Evolutionary conservation across 2,329 filamentous ascomycete genomes (phyloP).

Genomic region (Fusarium clavum): DNA sequence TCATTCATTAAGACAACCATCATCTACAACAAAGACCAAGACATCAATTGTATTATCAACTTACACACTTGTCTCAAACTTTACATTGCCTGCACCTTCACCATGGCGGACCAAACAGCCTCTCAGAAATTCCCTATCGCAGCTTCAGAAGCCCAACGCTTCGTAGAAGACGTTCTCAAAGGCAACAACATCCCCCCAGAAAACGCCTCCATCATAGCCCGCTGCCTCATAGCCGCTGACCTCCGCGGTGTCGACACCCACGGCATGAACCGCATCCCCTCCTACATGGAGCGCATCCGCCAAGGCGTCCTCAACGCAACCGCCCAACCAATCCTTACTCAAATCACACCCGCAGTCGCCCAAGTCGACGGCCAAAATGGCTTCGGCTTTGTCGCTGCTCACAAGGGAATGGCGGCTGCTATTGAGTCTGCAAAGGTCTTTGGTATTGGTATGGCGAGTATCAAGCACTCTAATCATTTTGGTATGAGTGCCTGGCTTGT

Average conservation of each 20-base stretch:
- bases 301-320: conserved; percentile 73
- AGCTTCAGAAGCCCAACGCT: conserved; percentile 56
- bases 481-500: conserved; percentile 87
- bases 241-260: conserved; percentile 84
- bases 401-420: conserved; percentile 73
- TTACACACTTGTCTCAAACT: neutral
- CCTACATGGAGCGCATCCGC: conserved; percentile 79
- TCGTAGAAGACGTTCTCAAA: conserved; percentile 66
- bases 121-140: conserved; percentile 50
- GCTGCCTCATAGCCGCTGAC: conserved; percentile 78
- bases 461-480: conserved; percentile 84
- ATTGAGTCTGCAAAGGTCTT: conserved; percentile 72
- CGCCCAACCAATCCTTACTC: conserved; percentile 67
- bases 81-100: neutral
- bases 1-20: neutral
- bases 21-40: neutral
- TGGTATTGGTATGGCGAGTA: conserved; percentile 80
- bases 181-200: conserved; percentile 69
- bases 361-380: conserved; percentile 76
- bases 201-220: conserved; percentile 73
- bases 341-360: conserved; percentile 77
- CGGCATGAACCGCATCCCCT: conserved; percentile 80
- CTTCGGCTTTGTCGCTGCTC: conserved; percentile 80
- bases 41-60: neutral
- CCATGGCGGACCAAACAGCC: conserved; percentile 33